phyloP scores from a whole-genome alignment of 2,329 filamentous ascomycete species.

The Blastomyces gilchristii region DNA sequence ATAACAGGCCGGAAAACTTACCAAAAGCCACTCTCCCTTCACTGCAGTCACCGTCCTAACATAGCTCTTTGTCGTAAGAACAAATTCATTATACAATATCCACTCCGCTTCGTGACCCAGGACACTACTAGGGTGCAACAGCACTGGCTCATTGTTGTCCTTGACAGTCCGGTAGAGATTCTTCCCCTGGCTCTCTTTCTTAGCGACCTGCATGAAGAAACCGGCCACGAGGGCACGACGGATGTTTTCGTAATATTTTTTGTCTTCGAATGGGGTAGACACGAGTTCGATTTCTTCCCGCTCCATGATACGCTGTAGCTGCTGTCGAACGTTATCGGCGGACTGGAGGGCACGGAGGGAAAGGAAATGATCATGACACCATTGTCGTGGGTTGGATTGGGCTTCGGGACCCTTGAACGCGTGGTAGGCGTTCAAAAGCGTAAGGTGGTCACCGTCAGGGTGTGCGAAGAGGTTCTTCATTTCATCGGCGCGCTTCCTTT shows the following conservation, averaged over 20 bases:
- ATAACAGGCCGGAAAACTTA: conserved; percentile 39
- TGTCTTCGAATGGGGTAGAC: conserved; percentile 83
- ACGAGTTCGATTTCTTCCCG: conserved; percentile 74
- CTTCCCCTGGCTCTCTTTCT: conserved; percentile 80
- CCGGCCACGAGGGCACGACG: conserved; percentile 81
- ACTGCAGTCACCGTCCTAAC: conserved; percentile 88
- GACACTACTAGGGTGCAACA: conserved; percentile 88
- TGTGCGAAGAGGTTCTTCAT: conserved; percentile 95
- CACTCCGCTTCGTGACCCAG: conserved; percentile 83
- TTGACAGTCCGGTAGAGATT: conserved; percentile 83
- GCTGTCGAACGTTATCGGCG: conserved; percentile 84
- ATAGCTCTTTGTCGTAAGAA: conserved; percentile 96
- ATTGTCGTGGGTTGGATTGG: conserved; percentile 67
- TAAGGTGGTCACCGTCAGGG: conserved; percentile 87
- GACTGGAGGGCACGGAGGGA: conserved; percentile 80
- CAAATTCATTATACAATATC: conserved; percentile 98
- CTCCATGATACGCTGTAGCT: conserved; percentile 96
- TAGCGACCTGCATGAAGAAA: conserved; percentile 99
- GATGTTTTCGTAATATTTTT: conserved; percentile 97
- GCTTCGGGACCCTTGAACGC: conserved; percentile 74
- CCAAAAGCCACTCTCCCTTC: conserved; percentile 86
- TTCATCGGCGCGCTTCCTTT: conserved; percentile 85
- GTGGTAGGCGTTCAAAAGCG: conserved; percentile 94
- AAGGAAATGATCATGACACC: conserved; percentile 96
- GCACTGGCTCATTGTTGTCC: conserved; percentile 75